Percentiles rank a stretch among this genome's conserved stretches.
These are phyloP conservation scores for Aspergillus pseudotamarii DNA, from an alignment of 2,329 filamentous ascomycete genomes.

Conservation along the genomic window DNA sequence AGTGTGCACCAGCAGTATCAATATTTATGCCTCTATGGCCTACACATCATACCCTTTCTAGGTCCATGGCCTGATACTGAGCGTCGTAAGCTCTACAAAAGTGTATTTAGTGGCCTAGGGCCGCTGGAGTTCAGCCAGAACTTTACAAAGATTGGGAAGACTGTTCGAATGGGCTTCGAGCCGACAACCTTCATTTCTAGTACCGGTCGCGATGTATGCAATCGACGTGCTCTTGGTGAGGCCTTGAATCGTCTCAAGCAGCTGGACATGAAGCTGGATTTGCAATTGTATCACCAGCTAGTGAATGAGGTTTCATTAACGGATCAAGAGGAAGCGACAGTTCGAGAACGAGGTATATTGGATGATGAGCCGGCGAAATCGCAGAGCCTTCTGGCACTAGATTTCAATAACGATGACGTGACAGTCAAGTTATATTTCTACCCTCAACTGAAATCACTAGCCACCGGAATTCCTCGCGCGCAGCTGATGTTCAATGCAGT, in stretches of 20 bases:
- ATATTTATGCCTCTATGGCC: slow-evolving; percentile 12
- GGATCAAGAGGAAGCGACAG: slow-evolving; percentile 8
- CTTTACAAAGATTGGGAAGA: slow-evolving; percentile 3
- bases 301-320: slow-evolving; percentile 11
- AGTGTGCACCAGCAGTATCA: slow-evolving; percentile 15
- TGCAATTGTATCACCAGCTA: slow-evolving; percentile 15
- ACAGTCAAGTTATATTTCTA: slow-evolving; percentile 24
- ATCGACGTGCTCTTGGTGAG: slow-evolving; percentile 4
- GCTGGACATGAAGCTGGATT: slow-evolving; percentile 5
- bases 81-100: background rate
- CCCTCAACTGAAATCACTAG: slow-evolving; percentile 18
- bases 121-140: slow-evolving; percentile 14
- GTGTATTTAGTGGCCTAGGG: background rate
- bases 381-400: slow-evolving; percentile 23
- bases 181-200: slow-evolving; percentile 10
- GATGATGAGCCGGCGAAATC: slow-evolving; percentile 9
- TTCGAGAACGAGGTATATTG: background rate
- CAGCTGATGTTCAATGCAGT: slow-evolving; percentile 10
- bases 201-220: slow-evolving; percentile 7
- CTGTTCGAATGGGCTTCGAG: slow-evolving; percentile 11
- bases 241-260: slow-evolving; percentile 2
- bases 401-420: slow-evolving; percentile 16
- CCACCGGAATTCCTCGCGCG: background rate
- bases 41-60: slow-evolving; percentile 13
- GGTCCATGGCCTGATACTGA: background rate